These are phyloP conservation scores for Exidia glandulosa DNA, from an alignment of 768 basidiomycete genomes.

Conservation along the genomic window DNA sequence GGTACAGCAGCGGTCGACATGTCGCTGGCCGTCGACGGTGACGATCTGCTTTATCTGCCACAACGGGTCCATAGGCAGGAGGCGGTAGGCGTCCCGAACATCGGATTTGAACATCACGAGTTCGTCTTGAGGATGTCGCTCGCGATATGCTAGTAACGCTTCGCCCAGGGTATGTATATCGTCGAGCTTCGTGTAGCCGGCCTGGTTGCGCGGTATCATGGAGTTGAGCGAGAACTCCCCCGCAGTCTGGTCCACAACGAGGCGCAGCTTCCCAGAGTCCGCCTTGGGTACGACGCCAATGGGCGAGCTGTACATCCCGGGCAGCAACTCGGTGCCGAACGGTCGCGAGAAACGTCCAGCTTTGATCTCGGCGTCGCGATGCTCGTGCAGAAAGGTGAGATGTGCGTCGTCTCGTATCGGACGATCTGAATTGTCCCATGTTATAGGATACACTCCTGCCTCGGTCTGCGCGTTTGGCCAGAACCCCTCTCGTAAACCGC, in stretches of 20 bases:
- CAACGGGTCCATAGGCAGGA: conserved; percentile 24
- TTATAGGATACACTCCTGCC: too few species aligned
- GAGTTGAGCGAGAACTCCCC: conserved; percentile 26
- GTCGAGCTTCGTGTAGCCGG: conserved; percentile 21
- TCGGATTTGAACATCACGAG: conserved; percentile 26
- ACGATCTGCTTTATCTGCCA: conserved; percentile 34
- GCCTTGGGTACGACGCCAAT: too few species aligned
- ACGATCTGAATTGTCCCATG: too few species aligned
- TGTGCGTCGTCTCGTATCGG: too few species aligned
- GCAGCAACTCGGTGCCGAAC: too few species aligned
- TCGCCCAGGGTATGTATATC: conserved; percentile 23
- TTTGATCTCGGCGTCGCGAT: too few species aligned
- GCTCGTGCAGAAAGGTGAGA: too few species aligned
- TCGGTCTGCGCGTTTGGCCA: too few species aligned
- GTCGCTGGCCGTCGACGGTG: conserved; percentile 14
- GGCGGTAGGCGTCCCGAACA: conserved; percentile 24
- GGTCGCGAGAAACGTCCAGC: too few species aligned
- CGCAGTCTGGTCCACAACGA: conserved; percentile 30
- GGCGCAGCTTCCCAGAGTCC: conserved; percentile 22
- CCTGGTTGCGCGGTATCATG: conserved; percentile 19
- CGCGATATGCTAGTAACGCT: background rate
- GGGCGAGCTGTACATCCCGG: too few species aligned
- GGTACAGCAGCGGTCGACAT: conserved; percentile 22
- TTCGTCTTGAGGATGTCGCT: background rate
- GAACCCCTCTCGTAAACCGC: too few species aligned